These are phyloP conservation scores for Leccinum subgranulosum DNA, from an alignment of 768 basidiomycete species.

Conservation along the genomic window DNA sequence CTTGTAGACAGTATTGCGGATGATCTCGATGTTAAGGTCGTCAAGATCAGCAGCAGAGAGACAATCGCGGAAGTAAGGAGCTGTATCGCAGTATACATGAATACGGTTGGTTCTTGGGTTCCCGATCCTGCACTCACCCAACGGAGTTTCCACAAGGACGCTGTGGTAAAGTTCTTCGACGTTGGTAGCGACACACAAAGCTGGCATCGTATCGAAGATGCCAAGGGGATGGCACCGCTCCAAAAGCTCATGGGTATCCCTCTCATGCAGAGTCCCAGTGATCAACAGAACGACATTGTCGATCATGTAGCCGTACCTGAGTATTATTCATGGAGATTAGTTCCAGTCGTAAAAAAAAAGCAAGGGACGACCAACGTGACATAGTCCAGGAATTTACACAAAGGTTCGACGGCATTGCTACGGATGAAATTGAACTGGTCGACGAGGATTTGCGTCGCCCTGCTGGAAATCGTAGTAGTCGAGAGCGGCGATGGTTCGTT, in stretches of 20 bases:
- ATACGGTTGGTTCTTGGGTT: neutral
- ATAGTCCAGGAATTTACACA: slow-evolving; percentile 94
- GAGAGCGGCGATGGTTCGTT: slow-evolving; percentile 93
- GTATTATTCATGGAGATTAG: slow-evolving; percentile 5
- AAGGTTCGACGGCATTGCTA: slow-evolving; percentile 85
- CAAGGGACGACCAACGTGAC: slow-evolving; percentile 71
- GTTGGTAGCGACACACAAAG: slow-evolving; percentile 97
- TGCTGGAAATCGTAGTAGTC: slow-evolving; percentile 94
- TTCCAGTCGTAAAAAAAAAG: neutral
- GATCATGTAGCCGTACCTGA: slow-evolving; percentile 98
- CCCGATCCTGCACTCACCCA: slow-evolving; percentile 58
- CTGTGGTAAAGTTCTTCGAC: slow-evolving; percentile 97
- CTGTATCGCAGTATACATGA: slow-evolving; percentile 32
- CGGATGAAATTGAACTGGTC: slow-evolving; percentile 96
- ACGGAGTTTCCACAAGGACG: slow-evolving; percentile 94
- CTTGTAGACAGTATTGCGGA: slow-evolving; percentile 98
- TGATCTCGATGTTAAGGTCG: slow-evolving; percentile 99
- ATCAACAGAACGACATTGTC: slow-evolving; percentile 98
- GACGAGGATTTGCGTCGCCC: slow-evolving; percentile 91
- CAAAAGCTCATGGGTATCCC: slow-evolving; percentile 94
- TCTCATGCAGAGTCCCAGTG: slow-evolving; percentile 93
- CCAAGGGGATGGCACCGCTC: slow-evolving; percentile 97
- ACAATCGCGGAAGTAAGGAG: slow-evolving; percentile 96
- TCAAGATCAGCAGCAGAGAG: slow-evolving; percentile 94
- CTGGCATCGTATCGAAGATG: slow-evolving; percentile 97